Percentiles rank a stretch among this genome's conserved stretches.
phyloP scores from a whole-genome alignment of 805 yeast species.

The Starmerella apicola region DNA sequence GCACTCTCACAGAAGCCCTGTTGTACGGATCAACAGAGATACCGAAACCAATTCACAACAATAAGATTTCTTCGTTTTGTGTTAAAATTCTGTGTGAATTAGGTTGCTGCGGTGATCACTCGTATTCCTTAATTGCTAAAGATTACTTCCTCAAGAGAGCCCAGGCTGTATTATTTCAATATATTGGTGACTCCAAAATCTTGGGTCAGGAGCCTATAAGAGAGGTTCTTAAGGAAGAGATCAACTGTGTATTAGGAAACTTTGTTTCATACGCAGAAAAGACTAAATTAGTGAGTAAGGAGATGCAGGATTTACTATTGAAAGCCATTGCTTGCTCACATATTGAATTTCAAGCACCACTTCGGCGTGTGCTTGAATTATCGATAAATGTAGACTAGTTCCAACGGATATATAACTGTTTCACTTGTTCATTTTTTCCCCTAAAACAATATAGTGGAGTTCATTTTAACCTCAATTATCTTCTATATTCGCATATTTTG shows the following conservation, averaged over 20 bases:
- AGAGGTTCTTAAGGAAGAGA: conserved; percentile 50
- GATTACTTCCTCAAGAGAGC: conserved; percentile 10
- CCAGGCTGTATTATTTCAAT: conserved; percentile 44
- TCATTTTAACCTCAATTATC: neutral
- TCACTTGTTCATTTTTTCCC: too few species aligned
- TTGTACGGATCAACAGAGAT: conserved; percentile 50
- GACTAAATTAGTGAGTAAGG: neutral
- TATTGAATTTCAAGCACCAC: conserved; percentile 3
- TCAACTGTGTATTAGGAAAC: conserved; percentile 27
- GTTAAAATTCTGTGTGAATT: conserved; percentile 40
- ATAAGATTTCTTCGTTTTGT: conserved; percentile 42
- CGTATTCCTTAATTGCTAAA: conserved; percentile 5
- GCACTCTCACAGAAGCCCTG: conserved; percentile 21
- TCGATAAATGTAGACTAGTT: too few species aligned
- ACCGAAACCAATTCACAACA: conserved; percentile 34
- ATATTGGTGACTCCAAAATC: conserved; percentile 49
- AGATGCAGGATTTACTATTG: conserved; percentile 4
- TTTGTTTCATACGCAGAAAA: conserved; percentile 2
- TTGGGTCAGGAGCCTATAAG: conserved; percentile 55
- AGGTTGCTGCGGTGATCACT: conserved; percentile 14
- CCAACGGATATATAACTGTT: too few species aligned
- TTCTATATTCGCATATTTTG: neutral
- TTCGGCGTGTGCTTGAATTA: conserved; percentile 7
- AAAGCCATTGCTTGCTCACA: conserved; percentile 12
- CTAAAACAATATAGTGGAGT: too few species aligned